phyloP scores from a whole-genome alignment of 345 rosid genomes.

The Linum usitatissimum region DNA sequence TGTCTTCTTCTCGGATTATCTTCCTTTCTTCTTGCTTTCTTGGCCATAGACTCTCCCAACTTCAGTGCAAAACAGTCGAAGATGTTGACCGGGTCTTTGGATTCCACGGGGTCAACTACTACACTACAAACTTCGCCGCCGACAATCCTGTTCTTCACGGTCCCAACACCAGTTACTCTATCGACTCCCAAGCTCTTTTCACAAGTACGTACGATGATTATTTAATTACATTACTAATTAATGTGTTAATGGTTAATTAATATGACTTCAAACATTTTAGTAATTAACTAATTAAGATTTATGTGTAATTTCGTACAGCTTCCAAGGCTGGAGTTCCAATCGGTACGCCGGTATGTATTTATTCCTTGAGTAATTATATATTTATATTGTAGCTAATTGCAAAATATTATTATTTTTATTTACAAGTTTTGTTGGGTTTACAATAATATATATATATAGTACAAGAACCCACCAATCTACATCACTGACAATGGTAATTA shows the following conservation, averaged over 20 bases:
- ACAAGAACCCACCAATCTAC: slow-evolving; percentile 23
- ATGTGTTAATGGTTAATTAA: neutral
- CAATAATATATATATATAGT: neutral
- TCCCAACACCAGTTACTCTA: neutral
- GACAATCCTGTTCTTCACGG: neutral
- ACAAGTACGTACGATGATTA: neutral
- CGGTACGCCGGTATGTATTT: slow-evolving; percentile 23
- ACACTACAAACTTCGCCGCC: neutral
- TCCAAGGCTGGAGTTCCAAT: slow-evolving; percentile 26
- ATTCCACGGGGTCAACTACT: neutral
- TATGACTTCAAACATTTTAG: neutral
- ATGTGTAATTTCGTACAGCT: neutral
- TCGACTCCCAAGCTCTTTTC: neutral
- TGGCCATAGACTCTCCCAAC: neutral
- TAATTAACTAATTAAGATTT: too few relatives aligned
- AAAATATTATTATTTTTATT: too few relatives aligned
- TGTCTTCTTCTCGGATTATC: too few relatives aligned
- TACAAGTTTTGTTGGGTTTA: too few relatives aligned
- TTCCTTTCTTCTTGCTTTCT: too few relatives aligned
- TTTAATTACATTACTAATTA: too few relatives aligned
- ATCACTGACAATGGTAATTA: slow-evolving; percentile 37
- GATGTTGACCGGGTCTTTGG: neutral
- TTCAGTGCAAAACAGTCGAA: neutral
- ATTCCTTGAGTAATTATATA: neutral
- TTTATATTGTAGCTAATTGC: neutral